A percentile compares a stretch with the other conserved stretches of the same genome.
phyloP scores from a whole-genome alignment of 164 flowering plant genomes.

The Macadamia tetraphylla region DNA sequence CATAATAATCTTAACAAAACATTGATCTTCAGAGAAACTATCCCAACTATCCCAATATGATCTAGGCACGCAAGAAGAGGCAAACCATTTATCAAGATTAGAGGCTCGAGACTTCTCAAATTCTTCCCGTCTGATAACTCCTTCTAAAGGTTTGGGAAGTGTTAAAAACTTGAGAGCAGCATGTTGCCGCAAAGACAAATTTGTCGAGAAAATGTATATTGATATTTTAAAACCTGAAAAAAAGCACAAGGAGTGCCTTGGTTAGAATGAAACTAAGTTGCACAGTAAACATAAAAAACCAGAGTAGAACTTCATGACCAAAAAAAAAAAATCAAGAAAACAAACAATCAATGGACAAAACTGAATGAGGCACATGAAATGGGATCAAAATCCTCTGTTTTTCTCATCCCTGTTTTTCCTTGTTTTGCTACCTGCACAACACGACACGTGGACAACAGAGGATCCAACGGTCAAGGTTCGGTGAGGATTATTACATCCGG shows the following conservation, averaged over 20 bases:
- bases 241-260: background rate
- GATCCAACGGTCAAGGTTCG: no score
- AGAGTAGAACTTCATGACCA: no score
- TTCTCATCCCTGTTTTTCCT: no score
- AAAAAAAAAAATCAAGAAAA: background rate
- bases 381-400: no score
- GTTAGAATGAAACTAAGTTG: no score
- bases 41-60: background rate
- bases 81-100: constrained; percentile 88
- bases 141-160: constrained; percentile 76
- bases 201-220: constrained; percentile 74
- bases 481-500: no score
- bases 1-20: background rate
- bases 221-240: constrained; percentile 73
- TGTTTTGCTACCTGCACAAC: no score
- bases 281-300: no score
- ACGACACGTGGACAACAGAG: no score
- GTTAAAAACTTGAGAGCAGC: constrained; percentile 66
- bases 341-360: background rate
- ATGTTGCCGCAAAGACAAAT: constrained; percentile 84
- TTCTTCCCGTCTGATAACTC: constrained; percentile 80
- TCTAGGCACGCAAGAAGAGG: background rate
- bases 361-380: background rate
- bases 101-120: constrained; percentile 84
- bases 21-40: background rate